phyloP scores from a whole-genome alignment of 768 basidiomycete genomes.

The Gymnopilus dilepis region DNA sequence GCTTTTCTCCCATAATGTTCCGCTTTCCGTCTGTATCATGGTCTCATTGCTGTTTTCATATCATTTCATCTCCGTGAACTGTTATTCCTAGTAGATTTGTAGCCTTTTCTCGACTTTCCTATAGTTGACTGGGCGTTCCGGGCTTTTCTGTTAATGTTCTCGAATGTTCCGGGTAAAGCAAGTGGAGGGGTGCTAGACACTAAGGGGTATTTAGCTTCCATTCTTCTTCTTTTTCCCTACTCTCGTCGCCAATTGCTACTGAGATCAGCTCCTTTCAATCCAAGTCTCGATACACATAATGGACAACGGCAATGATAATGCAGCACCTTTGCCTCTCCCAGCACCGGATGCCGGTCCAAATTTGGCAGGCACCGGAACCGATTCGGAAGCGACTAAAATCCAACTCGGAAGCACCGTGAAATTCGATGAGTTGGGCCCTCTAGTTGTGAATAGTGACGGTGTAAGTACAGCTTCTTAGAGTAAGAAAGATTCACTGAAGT shows the following conservation, averaged over 20 bases:
- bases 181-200: neutral
- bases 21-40: too few species aligned
- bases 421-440: conserved; percentile 65
- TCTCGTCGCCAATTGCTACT: neutral
- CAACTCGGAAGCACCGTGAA: too few species aligned
- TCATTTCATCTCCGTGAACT: too few species aligned
- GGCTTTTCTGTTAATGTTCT: conserved; percentile 1
- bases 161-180: conserved; percentile 1
- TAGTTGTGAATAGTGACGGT: conserved; percentile 73
- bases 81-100: too few species aligned
- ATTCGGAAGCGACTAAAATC: too few species aligned
- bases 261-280: neutral
- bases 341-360: neutral
- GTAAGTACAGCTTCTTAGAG: conserved; percentile 39
- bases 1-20: too few species aligned
- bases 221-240: neutral
- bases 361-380: neutral
- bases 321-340: conserved; percentile 9
- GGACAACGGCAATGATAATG: conserved; percentile 7
- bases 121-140: neutral
- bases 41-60: too few species aligned
- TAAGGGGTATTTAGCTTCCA: neutral
- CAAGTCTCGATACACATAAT: neutral
- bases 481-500: neutral
- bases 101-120: conserved; percentile 7